Evolutionary conservation across 1,139 yeast genomes (phyloP).

Genomic region (Magnusiomyces tetraspermus): DNA sequence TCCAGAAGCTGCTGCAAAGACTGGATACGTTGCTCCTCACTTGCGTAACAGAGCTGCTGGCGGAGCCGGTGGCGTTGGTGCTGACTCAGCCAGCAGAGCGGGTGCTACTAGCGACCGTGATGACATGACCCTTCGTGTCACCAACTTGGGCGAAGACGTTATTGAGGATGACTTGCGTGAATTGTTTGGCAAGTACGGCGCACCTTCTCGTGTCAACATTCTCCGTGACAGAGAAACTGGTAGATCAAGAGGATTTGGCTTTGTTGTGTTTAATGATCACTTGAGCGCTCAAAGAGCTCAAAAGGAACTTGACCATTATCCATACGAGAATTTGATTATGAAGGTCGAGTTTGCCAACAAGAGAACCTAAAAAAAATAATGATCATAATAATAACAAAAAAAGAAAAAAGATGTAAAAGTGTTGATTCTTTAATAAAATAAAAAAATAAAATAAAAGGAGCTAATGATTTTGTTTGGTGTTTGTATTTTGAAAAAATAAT

Average conservation of each 20-base stretch:
- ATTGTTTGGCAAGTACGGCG: constrained; percentile 60
- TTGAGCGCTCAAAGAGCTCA: neutral
- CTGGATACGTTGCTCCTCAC: constrained; percentile 73
- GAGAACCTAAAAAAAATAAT: neutral
- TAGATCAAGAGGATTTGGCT: constrained; percentile 94
- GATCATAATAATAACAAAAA: neutral
- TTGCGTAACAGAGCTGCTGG: constrained; percentile 47
- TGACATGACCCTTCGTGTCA: constrained; percentile 77
- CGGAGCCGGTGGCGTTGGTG: constrained; percentile 59
- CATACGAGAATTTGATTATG: neutral
- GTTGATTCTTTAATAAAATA: too few species aligned
- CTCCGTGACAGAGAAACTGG: constrained; percentile 92
- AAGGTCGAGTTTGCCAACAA: neutral
- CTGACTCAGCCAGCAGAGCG: constrained; percentile 47
- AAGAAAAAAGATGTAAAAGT: too few species aligned
- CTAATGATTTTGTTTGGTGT: too few species aligned
- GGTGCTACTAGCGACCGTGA: constrained; percentile 46
- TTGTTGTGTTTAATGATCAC: neutral
- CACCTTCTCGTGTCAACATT: constrained; percentile 67
- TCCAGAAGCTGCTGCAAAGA: constrained; percentile 25
- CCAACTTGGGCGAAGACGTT: constrained; percentile 82
- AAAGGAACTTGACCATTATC: neutral
- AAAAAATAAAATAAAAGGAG: too few species aligned
- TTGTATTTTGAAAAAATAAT: too few species aligned
- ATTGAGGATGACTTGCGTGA: constrained; percentile 73